Conservation (phyloP, 108 stramenopile species). For the Cyclotella baltica region DNA sequence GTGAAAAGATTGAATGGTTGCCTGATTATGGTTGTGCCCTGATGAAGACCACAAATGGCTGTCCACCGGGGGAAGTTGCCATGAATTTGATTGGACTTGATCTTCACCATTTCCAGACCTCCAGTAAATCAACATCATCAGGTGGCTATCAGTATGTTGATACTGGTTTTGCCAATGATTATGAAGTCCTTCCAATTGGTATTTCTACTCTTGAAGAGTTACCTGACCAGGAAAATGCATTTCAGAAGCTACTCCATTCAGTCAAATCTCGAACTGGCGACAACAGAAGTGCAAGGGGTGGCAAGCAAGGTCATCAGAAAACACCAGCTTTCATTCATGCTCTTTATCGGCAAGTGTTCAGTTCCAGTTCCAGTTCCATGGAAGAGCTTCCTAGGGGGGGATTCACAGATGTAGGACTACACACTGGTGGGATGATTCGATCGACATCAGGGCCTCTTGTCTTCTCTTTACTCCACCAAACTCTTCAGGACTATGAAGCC, state of each 20-base stretch:
- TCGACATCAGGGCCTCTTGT: conserved; percentile 36
- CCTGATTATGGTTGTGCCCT: conserved; percentile 49
- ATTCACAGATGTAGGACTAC: conserved; percentile 49
- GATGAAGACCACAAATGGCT: conserved; percentile 22
- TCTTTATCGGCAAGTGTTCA: conserved; percentile 31
- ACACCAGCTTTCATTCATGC: conserved; percentile 50
- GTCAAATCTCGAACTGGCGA: conserved; percentile 23
- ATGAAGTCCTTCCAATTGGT: conserved; percentile 40
- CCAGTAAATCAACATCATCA: conserved; percentile 4
- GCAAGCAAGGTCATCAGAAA: conserved; percentile 42
- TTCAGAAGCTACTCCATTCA: not conserved
- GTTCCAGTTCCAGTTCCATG: not conserved
- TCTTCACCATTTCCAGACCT: conserved; percentile 26
- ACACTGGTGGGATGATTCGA: conserved; percentile 30
- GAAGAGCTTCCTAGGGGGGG: conserved; percentile 28
- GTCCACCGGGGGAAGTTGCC: conserved; percentile 20
- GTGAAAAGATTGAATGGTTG: conserved; percentile 31
- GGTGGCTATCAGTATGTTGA: conserved; percentile 22
- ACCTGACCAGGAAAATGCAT: not conserved
- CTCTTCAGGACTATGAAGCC: not conserved
- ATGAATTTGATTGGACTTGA: conserved; percentile 32
- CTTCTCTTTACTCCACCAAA: conserved; percentile 19
- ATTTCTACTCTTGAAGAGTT: conserved; percentile 1
- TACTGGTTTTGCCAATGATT: conserved; percentile 19
- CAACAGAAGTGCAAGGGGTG: conserved; percentile 25